phyloP scores from a whole-genome alignment of 805 yeast species.

The Kluyveromyces starmeri region DNA sequence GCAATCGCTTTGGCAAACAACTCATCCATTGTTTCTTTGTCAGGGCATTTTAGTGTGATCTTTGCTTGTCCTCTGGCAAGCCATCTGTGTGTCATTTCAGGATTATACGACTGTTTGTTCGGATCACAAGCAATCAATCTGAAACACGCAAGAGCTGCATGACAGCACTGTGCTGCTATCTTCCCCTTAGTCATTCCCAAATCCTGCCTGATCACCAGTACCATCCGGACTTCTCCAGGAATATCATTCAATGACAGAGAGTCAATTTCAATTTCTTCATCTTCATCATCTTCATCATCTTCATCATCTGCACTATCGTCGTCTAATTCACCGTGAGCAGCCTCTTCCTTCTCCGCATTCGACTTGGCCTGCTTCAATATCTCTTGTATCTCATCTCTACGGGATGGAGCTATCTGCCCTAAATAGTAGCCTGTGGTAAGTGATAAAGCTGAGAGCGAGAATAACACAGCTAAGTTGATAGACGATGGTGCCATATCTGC shows the following conservation, averaged over 20 bases:
- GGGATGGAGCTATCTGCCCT: constrained; percentile 18
- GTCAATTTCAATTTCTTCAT: constrained; percentile 49
- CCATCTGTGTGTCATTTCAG: constrained; percentile 68
- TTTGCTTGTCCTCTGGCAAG: constrained; percentile 83
- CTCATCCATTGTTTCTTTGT: constrained; percentile 60
- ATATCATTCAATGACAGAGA: constrained; percentile 52
- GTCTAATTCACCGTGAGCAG: constrained; percentile 9
- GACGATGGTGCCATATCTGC: constrained; percentile 10
- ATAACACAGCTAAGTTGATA: constrained; percentile 13
- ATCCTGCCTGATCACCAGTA: constrained; percentile 79
- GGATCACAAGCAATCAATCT: constrained; percentile 49
- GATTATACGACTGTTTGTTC: constrained; percentile 44
- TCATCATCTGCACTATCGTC: constrained; percentile 26
- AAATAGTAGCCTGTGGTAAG: constrained; percentile 24
- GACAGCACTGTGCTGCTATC: constrained; percentile 95
- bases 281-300: constrained; percentile 34
- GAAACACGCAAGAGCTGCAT: constrained; percentile 91
- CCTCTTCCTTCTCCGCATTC: constrained; percentile 10
- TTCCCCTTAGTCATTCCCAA: constrained; percentile 91
- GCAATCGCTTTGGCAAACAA: constrained; percentile 76
- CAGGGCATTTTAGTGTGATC: constrained; percentile 69
- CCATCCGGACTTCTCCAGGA: constrained; percentile 81
- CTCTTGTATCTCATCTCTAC: constrained; percentile 12
- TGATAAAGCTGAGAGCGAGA: constrained; percentile 23
- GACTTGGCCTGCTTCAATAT: constrained; percentile 12